Base-by-base conservation (phyloP, 2,329 filamentous ascomycete species). In the Xenosphaeropsis pyriputrescens region DNA sequence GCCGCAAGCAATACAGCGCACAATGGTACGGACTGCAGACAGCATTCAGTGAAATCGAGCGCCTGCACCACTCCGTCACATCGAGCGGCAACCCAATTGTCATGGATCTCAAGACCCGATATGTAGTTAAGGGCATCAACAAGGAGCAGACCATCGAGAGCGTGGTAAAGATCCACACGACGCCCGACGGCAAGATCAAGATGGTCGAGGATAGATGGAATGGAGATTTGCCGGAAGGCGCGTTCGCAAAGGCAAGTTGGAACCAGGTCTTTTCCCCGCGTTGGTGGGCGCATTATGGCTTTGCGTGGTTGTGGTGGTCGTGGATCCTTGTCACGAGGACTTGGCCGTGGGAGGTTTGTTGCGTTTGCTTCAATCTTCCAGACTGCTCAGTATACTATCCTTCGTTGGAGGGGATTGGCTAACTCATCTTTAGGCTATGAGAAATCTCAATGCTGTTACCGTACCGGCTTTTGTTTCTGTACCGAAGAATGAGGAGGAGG, bases 11-110 rank as follows among this genome's bases (percentile, higher is more conserved):
- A 41, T 66, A 52, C 45, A 54, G 59, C 13, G 60, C 63, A 3
- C 62, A 65, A 43, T 67, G 62, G 65, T 79, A 79, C 50, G 75
- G 74, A 2, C 60, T 79, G 1, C 62, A 72, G 38, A 55, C 64
- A 4, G 65, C 71, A 2, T 79, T 79, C 52, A 61, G 57, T 33
- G 63, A 71, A 35, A 77, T 78, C 46, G 59, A 69, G 50, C 65
- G 71, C 18, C 58, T 72, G 34, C 57, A 61, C 29, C 67, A 75
- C 50, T 52, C 60, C 30, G 72, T 79, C 9, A 70, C 57, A 1
- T 63, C 60, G 13, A 53, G 59, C 0, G 72, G 72, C 1, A 76
- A 79, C 45, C 74, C 75, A 1, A 76, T 79, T 31, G 55, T 63
- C 41, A 56, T 79, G 48, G 61, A 72, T 29, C n/a, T 72, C 42